Conservation (phyloP, 495 filamentous ascomycete species). For the Penicilliopsis zonata region DNA sequence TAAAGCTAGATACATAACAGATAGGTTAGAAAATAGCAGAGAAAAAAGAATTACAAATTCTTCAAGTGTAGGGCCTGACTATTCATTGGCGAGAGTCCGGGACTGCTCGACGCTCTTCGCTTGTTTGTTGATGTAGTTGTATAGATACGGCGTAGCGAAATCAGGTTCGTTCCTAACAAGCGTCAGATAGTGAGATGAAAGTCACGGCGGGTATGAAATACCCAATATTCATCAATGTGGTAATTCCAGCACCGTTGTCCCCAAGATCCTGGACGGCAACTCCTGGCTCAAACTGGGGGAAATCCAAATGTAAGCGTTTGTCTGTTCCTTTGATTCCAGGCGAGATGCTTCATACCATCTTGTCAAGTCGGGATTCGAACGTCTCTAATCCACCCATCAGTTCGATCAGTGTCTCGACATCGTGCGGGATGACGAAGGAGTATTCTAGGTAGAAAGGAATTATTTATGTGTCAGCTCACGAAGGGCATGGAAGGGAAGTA, state of each 20-base stretch:
- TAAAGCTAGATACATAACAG: too few relatives aligned
- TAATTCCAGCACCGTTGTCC: conserved; percentile 23
- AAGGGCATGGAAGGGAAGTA: not conserved
- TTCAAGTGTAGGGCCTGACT: conserved; percentile 35
- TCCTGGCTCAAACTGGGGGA: conserved; percentile 20
- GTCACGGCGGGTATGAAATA: too few relatives aligned
- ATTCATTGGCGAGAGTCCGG: conserved; percentile 39
- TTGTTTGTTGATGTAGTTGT: conserved; percentile 55
- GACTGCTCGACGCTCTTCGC: conserved; percentile 43
- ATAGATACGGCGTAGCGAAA: conserved; percentile 51
- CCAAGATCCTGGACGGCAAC: conserved; percentile 20
- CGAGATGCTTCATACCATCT: not conserved
- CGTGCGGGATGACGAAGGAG: conserved; percentile 51
- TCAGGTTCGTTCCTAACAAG: conserved; percentile 33
- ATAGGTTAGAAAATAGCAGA: too few relatives aligned
- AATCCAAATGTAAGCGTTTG: not conserved
- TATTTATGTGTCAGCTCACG: not conserved
- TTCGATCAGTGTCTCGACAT: conserved; percentile 46
- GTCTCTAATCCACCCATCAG: conserved; percentile 41
- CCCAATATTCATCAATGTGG: conserved; percentile 40
- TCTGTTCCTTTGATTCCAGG: not conserved
- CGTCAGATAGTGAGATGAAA: too few relatives aligned
- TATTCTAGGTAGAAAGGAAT: conserved; percentile 42
- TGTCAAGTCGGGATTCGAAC: conserved; percentile 29
- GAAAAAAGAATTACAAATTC: too few relatives aligned